Base-by-base conservation (phyloP, 495 filamentous ascomycete genomes). In the Penicillium ochrochloron region DNA sequence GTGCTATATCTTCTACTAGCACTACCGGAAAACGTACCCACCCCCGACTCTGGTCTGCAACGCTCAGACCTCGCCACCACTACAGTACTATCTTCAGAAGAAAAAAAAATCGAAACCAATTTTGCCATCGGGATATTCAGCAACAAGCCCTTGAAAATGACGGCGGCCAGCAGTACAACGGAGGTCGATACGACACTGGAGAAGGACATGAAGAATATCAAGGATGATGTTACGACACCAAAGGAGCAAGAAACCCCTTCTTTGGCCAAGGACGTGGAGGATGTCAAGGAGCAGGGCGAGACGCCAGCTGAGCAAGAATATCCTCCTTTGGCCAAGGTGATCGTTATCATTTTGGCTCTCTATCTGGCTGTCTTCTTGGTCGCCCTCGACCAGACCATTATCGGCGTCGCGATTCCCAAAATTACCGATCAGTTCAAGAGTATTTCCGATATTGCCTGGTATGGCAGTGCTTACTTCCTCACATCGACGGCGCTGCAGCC, bases 321-420 rank as follows among this genome's bases (percentile, higher is more conserved):
- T 14, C 71, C 69, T 29, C 42, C 61, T 35, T 14, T 67, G 3
- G 35, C 37, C 12, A 72, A 65, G 66, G 59, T 66, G 4, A 55
- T 71, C 19, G 37, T 66, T 33, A 57, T 69, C 21, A 53, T 69
- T 34, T 25, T 66, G 12, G 66, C 66, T n/a, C 66, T 85, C 4
- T 78, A 82, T 29, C 76, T 85, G 6, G 75, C 79, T 37, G 72
- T 82, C 25, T 86, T 86, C 60, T 68, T 86, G 1, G 75, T 83
- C 1, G 75, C 80, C 0, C 65, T 85, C n/a, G 84, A 86, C 51
- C 80, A 82, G 70, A 81, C 80, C 6, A 82, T 82, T 52, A 82
- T 83, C 9, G 70, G 67, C 3, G 72, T 72, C 0, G 80, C 80
- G 0, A 82, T 81, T 31, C 80, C 80, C 23, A 73, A 74, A 14